phyloP scores from a whole-genome alignment of 208 protist genomes.

The Acanthamoeba rhysodes region DNA sequence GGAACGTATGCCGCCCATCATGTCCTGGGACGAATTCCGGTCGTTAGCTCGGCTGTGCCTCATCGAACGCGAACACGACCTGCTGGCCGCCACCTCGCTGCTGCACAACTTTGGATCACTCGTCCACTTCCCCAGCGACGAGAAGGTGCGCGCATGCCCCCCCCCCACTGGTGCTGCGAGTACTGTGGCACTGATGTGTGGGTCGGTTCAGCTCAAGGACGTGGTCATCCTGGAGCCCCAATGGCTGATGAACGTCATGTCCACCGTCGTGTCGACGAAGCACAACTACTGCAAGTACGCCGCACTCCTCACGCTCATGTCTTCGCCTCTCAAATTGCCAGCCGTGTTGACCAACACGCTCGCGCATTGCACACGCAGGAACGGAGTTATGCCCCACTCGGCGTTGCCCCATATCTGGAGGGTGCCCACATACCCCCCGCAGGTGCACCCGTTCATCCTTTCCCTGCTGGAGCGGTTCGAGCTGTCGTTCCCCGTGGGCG shows the following conservation, averaged over 20 bases:
- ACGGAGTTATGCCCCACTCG: constrained; percentile 1
- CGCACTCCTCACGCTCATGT: background rate
- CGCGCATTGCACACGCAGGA: background rate
- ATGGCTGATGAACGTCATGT: constrained; percentile 83
- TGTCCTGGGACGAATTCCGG: constrained; percentile 16
- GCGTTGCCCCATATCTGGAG: constrained; percentile 56
- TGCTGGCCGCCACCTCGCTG: background rate
- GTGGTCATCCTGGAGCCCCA: constrained; percentile 82
- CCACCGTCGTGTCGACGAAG: constrained; percentile 70
- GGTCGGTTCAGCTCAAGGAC: constrained; percentile 70
- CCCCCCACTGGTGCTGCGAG: too few relatives aligned
- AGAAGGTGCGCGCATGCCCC: background rate
- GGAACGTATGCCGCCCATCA: background rate
- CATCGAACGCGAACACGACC: constrained; percentile 41
- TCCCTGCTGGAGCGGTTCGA: constrained; percentile 68
- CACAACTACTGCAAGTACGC: constrained; percentile 69
- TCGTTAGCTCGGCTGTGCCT: constrained; percentile 37
- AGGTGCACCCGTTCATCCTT: constrained; percentile 49
- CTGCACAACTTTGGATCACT: constrained; percentile 74
- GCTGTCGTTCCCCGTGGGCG: constrained; percentile 7
- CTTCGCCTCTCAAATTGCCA: too few relatives aligned
- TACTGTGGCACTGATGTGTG: too few relatives aligned
- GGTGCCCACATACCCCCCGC: background rate
- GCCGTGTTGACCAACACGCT: too few relatives aligned
- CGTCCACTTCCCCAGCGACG: constrained; percentile 67